A percentile compares a stretch with the other conserved stretches of the same genome.
Evolutionary conservation across 805 yeast species (phyloP).

Genomic region (Yarrowia divulgata): DNA sequence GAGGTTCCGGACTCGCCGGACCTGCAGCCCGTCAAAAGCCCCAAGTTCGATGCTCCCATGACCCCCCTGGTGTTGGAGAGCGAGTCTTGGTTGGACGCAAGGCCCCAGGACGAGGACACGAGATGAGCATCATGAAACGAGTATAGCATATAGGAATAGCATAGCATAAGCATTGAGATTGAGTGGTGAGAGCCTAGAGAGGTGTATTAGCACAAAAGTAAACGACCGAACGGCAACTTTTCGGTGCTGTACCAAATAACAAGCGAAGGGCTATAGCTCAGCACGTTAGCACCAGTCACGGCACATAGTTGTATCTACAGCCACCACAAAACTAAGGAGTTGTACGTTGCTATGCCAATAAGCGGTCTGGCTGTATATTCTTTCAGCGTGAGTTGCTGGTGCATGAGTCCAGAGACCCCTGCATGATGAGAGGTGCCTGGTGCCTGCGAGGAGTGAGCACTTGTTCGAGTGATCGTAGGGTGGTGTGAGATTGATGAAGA

Average conservation of each 20-base stretch:
- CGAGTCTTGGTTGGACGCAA: constrained; percentile 26
- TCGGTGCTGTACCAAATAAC: too few species aligned
- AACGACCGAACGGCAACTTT: too few species aligned
- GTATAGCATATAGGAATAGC: constrained; percentile 5
- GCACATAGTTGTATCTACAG: too few species aligned
- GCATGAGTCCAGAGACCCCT: constrained; percentile 7
- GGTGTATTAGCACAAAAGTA: too few species aligned
- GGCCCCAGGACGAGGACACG: not conserved
- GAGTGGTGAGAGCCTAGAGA: not conserved
- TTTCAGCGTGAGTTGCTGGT: not conserved
- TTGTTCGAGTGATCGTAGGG: not conserved
- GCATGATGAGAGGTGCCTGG: constrained; percentile 19
- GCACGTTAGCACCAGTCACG: too few species aligned
- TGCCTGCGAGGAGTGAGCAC: not conserved
- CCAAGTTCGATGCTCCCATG: constrained; percentile 38
- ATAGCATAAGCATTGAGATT: constrained; percentile 15
- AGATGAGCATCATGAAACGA: not conserved
- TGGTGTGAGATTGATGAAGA: constrained; percentile 2
- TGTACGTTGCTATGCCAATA: too few species aligned
- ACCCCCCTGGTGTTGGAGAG: constrained; percentile 30
- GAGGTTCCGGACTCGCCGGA: constrained; percentile 33
- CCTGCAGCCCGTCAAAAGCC: constrained; percentile 34
- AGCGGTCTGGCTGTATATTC: too few species aligned
- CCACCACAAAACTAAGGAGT: too few species aligned
- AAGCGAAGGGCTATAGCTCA: too few species aligned